Conservation (phyloP, 2,329 filamentous ascomycete genomes). For the Coniella lustricola region DNA sequence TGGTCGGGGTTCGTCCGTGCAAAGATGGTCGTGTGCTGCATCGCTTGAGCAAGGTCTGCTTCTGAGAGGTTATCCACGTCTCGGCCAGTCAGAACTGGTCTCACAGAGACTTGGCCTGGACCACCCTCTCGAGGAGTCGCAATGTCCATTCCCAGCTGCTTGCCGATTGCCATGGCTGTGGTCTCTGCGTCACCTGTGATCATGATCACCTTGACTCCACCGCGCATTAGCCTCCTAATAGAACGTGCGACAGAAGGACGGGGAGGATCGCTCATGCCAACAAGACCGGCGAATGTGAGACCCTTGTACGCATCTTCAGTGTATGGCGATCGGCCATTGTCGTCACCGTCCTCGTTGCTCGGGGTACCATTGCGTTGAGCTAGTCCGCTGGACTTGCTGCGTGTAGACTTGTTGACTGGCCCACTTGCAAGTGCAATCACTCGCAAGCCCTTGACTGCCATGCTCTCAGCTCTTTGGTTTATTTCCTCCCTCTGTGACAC, state of each 20-base stretch:
- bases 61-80: slow-evolving; percentile 92
- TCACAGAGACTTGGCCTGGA: slow-evolving; percentile 51
- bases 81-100: slow-evolving; percentile 74
- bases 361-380: slow-evolving; percentile 47
- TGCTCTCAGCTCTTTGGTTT: slow-evolving; percentile 69
- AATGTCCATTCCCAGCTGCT: slow-evolving; percentile 89
- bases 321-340: slow-evolving; percentile 35
- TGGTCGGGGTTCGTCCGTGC: slow-evolving; percentile 94
- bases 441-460: slow-evolving; percentile 83
- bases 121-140: slow-evolving; percentile 45
- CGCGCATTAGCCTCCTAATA: slow-evolving; percentile 83
- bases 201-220: slow-evolving; percentile 97
- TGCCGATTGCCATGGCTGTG: slow-evolving; percentile 88
- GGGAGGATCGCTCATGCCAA: slow-evolving; percentile 96
- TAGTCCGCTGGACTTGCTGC: slow-evolving; percentile 32
- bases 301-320: slow-evolving; percentile 71
- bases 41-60: slow-evolving; percentile 73
- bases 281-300: slow-evolving; percentile 82
- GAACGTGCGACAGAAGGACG: slow-evolving; percentile 83
- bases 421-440: slow-evolving; percentile 94
- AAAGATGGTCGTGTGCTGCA: slow-evolving; percentile 87
- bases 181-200: slow-evolving; percentile 96
- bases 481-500: slow-evolving; percentile 67
- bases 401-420: slow-evolving; percentile 43
- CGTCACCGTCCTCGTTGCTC: slow-evolving; percentile 28